Conservation (phyloP, 352 stramenopile genomes). For the Pythium aristosporum region DNA sequence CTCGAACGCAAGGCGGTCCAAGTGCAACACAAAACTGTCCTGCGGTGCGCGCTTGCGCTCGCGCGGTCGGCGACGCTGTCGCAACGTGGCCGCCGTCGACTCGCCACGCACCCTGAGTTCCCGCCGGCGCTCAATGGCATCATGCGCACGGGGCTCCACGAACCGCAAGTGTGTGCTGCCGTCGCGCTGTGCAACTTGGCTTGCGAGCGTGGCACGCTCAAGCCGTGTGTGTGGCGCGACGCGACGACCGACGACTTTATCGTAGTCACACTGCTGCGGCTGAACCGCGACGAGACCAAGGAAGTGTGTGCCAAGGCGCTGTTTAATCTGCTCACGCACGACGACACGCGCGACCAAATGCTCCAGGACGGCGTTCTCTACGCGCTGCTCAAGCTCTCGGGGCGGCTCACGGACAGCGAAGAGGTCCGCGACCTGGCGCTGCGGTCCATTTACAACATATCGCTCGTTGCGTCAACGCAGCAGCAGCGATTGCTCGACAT, state of each 20-base stretch:
- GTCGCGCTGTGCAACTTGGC: conserved; percentile 87
- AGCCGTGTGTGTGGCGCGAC: conserved; percentile 54
- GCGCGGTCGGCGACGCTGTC: conserved; percentile 55
- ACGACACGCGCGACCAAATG: conserved; percentile 71
- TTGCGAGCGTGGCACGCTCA: conserved; percentile 41
- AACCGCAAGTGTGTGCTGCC: conserved; percentile 81
- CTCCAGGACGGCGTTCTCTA: conserved; percentile 80
- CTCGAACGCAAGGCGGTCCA: conserved; percentile 40
- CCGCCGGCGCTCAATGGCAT: conserved; percentile 72
- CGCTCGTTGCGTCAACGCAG: conserved; percentile 41
- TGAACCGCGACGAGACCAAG: conserved; percentile 84
- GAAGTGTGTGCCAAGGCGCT: conserved; percentile 79
- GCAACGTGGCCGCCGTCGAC: conserved; percentile 41
- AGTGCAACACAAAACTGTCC: conserved; percentile 54
- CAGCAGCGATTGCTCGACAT: conserved; percentile 66
- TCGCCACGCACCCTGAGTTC: conserved; percentile 51
- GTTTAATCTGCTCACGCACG: conserved; percentile 85
- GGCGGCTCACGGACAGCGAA: conserved; percentile 62
- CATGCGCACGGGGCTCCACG: conserved; percentile 82
- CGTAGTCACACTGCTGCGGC: conserved; percentile 79
- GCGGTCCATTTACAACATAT: conserved; percentile 79
- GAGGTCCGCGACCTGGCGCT: conserved; percentile 71
- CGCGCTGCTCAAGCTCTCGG: conserved; percentile 79
- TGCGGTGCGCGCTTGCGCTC: conserved; percentile 65
- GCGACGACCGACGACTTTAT: conserved; percentile 84